Evolutionary conservation across 768 basidiomycete species (phyloP), one percentile per base, ranked within the genome.

Genomic region (Suillus sp.): DNA sequence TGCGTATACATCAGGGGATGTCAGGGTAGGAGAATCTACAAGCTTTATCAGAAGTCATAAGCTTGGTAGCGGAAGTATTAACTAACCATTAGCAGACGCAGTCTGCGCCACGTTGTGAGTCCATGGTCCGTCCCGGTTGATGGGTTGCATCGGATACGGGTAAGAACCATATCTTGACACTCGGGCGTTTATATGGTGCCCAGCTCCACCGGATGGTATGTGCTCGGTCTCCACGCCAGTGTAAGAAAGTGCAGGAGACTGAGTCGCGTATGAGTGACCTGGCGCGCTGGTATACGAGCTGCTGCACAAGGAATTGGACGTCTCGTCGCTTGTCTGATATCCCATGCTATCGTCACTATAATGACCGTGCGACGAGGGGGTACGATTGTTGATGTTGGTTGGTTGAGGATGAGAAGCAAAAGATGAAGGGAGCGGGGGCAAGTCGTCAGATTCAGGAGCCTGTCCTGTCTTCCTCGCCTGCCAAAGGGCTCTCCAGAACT

Each of bases 401-500:
- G 74, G 64, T 14, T 80, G 71, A 20, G 78, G 60, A 54, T 81
- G 73, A 22, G 76, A 22, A 62, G 75, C 61, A 65, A 80, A 78
- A 22, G 81, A 75, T 61, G 86, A 74, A 45, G 85, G 81, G 56
- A 83, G 73, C 10, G 83, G 77, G 0, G 82, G 80, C 35, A 83
- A 74, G 69, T 87, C 86, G 48, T 86, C 86, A 25, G 78, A 70
- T 27, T 84, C 84, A 62, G 79, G 76, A 62, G 75, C 78, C 65
- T 85, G 81, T 65, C 81, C 81, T 47, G 81, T 74, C 77, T 88
- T 90, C 73, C 83, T 84, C 43, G 86, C 78, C 65, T 88, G 85
- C 81, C 83, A 90, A n/a, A 89, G 78, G 16, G 84, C 80, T 70
- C 83, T 81, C 89, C 89, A 90, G 67, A 86, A 82, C 69, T 84